Evolutionary conservation across 208 protist species (phyloP).

Genomic region (Trypanosoma boissoni): DNA sequence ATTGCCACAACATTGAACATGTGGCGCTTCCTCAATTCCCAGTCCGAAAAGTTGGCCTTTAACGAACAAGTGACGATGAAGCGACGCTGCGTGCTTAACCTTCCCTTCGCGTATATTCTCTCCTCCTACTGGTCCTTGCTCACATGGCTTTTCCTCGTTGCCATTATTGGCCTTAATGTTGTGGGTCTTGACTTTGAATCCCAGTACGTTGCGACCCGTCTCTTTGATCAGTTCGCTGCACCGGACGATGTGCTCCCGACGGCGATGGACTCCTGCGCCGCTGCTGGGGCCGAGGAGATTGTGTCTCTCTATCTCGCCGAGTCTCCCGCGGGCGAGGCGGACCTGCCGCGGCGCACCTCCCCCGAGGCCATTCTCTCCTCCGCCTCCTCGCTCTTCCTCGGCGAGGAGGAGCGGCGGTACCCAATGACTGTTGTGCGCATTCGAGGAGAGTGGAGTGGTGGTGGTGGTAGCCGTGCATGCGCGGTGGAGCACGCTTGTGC

Average conservation of each 20-base stretch:
- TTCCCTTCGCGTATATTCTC: conserved; percentile 82
- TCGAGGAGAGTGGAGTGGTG: conserved; percentile 29
- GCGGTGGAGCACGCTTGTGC: conserved; percentile 61
- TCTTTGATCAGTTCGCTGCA: conserved; percentile 76
- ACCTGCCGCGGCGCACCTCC: conserved; percentile 31
- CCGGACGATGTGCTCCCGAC: conserved; percentile 54
- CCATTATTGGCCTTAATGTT: conserved; percentile 68
- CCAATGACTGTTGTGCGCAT: conserved; percentile 78
- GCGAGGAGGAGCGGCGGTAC: conserved; percentile 61
- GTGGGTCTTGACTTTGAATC: conserved; percentile 84
- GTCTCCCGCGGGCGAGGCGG: conserved; percentile 20
- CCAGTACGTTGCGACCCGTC: conserved; percentile 75
- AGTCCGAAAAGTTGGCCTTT: conserved; percentile 77
- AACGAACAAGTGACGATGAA: conserved; percentile 74
- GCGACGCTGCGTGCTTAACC: conserved; percentile 75
- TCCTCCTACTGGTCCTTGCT: conserved; percentile 89
- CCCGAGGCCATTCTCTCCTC: conserved; percentile 67
- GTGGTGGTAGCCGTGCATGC: conserved; percentile 17
- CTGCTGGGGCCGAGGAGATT: conserved; percentile 44
- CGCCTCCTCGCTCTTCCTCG: conserved; percentile 73
- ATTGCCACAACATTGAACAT: conserved; percentile 88
- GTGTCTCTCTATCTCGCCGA: conserved; percentile 64
- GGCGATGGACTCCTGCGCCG: conserved; percentile 34
- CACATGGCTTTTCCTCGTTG: conserved; percentile 57
- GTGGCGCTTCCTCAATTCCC: conserved; percentile 84